Conservation (phyloP, 2,329 filamentous ascomycete genomes). For the Xylariaceae sp. region DNA sequence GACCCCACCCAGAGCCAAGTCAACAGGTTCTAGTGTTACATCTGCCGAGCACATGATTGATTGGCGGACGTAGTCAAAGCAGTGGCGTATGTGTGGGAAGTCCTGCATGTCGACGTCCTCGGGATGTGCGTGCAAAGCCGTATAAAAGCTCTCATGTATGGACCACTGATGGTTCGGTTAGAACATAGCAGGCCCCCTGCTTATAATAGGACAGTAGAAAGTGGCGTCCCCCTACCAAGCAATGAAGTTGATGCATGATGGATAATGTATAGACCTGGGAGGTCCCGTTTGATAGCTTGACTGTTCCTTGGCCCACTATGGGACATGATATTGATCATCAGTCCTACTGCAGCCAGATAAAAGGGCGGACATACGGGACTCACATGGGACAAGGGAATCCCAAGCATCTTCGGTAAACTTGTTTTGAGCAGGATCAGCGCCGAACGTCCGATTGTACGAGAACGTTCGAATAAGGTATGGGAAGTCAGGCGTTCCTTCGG, state of each 20-base stretch:
- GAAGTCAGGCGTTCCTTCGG: not conserved
- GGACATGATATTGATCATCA: too few relatives aligned
- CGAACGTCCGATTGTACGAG: slow-evolving; percentile 17
- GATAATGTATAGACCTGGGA: slow-evolving; percentile 12
- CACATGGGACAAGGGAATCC: slow-evolving; percentile 17
- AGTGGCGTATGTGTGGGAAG: slow-evolving; percentile 15
- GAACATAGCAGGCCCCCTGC: too few relatives aligned
- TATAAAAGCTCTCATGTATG: slow-evolving; percentile 4
- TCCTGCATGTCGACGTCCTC: not conserved
- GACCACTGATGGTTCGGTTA: slow-evolving; percentile 1
- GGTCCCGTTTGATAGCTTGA: not conserved
- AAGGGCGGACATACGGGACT: not conserved
- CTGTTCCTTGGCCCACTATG: slow-evolving; percentile 16
- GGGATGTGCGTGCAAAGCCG: not conserved
- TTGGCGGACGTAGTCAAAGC: slow-evolving; percentile 21
- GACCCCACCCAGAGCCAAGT: slow-evolving; percentile 9
- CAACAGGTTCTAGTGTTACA: slow-evolving; percentile 13
- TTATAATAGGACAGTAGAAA: not conserved
- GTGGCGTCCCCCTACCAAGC: not conserved
- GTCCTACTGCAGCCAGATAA: not conserved
- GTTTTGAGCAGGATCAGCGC: slow-evolving; percentile 10
- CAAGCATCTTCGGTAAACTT: slow-evolving; percentile 7
- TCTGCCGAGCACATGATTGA: slow-evolving; percentile 16
- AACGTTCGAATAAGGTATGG: not conserved
- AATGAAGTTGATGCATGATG: not conserved